Evolutionary conservation across 2,329 filamentous ascomycete species (phyloP).

Genomic region (Teratosphaeria nubilosa): DNA sequence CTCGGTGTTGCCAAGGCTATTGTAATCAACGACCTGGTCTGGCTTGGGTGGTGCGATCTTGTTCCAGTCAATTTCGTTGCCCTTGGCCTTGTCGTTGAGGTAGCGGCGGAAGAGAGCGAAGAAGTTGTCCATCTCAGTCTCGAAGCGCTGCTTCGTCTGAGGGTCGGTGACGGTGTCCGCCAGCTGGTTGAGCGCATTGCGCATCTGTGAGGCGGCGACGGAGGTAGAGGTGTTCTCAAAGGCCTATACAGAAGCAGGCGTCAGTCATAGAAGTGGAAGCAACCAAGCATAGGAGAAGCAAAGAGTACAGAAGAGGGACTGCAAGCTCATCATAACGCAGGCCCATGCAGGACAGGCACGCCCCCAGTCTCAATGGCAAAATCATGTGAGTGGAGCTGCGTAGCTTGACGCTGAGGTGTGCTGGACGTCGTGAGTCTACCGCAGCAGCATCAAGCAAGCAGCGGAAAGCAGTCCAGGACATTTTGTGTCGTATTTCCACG

Average conservation of each 20-base stretch:
- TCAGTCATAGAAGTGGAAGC: background rate
- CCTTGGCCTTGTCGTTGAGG: conserved; percentile 97
- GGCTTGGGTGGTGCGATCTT: conserved; percentile 89
- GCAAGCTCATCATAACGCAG: background rate
- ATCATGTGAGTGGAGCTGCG: too few species aligned
- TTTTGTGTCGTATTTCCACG: background rate
- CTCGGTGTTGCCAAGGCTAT: conserved; percentile 77
- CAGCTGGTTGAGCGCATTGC: conserved; percentile 88
- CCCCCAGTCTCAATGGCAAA: too few species aligned
- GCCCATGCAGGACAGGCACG: too few species aligned
- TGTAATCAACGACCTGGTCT: conserved; percentile 91
- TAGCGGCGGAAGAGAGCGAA: conserved; percentile 97
- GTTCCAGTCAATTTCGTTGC: conserved; percentile 91
- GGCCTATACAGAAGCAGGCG: conserved; percentile 48
- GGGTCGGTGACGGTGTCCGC: conserved; percentile 81
- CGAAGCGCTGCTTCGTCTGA: conserved; percentile 70
- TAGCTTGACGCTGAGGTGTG: background rate
- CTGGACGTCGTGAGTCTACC: background rate
- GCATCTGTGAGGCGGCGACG: conserved; percentile 97
- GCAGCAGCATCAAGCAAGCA: background rate
- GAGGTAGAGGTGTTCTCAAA: conserved; percentile 99
- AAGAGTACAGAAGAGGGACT: background rate
- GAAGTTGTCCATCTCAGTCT: conserved; percentile 99
- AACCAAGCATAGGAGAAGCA: background rate
- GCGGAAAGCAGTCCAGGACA: background rate